Conservation (phyloP, 2,329 filamentous ascomycete genomes). For the Dothideomycetes sp. region DNA sequence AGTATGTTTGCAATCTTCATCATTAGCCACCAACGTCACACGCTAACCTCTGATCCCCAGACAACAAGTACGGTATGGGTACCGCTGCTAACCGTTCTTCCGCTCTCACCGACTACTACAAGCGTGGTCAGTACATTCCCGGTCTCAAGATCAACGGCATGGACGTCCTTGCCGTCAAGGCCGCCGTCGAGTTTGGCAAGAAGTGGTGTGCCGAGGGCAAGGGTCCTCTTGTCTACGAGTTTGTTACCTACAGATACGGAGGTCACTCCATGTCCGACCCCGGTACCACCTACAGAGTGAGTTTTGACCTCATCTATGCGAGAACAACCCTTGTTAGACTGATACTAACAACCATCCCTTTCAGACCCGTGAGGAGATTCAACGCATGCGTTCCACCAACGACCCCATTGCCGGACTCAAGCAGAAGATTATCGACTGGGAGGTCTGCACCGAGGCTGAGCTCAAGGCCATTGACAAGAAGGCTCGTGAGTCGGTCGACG, state of each 20-base stretch:
- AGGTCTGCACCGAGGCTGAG: conserved; percentile 81
- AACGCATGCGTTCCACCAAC: conserved; percentile 98
- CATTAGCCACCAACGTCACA: neutral
- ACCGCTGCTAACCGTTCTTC: conserved; percentile 89
- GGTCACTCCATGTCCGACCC: conserved; percentile 99
- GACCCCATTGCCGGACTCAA: conserved; percentile 97
- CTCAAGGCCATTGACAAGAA: conserved; percentile 95
- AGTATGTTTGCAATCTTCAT: conserved; percentile 48
- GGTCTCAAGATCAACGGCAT: conserved; percentile 99
- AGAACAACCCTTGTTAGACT: neutral
- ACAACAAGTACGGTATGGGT: conserved; percentile 99
- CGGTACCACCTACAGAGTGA: conserved; percentile 84
- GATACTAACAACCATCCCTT: conserved; percentile 1
- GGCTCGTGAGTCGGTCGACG: conserved; percentile 72
- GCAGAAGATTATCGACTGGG: conserved; percentile 96
- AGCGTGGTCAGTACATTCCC: conserved; percentile 98
- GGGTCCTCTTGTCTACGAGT: conserved; percentile 93
- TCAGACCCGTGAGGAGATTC: conserved; percentile 93
- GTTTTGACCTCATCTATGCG: conserved; percentile 7
- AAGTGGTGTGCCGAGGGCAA: conserved; percentile 73
- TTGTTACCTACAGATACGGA: conserved; percentile 98
- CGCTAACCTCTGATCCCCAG: conserved; percentile 34
- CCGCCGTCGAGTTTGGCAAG: conserved; percentile 88
- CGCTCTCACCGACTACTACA: conserved; percentile 98
- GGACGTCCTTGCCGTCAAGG: conserved; percentile 97